Evolutionary conservation across 495 filamentous ascomycete species (phyloP), one percentile per base, ranked within the genome.

Genomic region (Penicillium goetzii): DNA sequence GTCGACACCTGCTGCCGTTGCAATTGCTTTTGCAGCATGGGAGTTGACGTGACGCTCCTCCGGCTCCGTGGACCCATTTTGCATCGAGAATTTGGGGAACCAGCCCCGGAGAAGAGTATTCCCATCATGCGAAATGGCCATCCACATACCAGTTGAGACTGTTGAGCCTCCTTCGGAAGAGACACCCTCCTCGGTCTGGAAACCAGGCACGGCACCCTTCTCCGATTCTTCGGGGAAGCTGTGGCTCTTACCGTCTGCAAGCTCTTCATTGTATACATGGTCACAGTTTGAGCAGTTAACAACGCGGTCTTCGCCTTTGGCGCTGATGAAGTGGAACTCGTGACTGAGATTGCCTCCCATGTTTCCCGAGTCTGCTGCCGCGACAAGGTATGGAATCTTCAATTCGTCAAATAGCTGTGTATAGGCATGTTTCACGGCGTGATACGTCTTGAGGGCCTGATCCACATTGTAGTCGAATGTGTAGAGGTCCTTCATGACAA

Each of bases 401-500:
- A 99, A 79, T 61, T 96, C 92, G 43, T 90, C 75, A 63, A 99
- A 97, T 30, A 98, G 80, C 7, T 78, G 76, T 21, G 76, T 76
- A 73, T 99, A 99, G 17, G 87, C 89, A 30, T 71, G 71, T 40
- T 88, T 82, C 5, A 96, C 93, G 21, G 84, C 73, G 6, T 85
- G 66, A 67, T 99, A 99, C 2, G 95, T 97, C 49, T 86, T 78
- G 2, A 92, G 75, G 0, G 95, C 95, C 7, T 84, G 75, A 25
- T 85, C 70, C 3, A 82, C 68, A 40, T 77, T 89, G 58, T 80
- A 78, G 75, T 99, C 95, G 67, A 99, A 99, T 0, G 96, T 98
- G 71, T 99, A 99, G 1, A 99, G 85, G 74, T 99, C 95, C 76
- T 99, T 99, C 95, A 99, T 99, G 58, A 92, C 76, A 68, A 99